Evolutionary conservation across 352 stramenopile genomes (phyloP), one percentile per base, ranked within the genome.

Genomic region (Blastocystis sp.): DNA sequence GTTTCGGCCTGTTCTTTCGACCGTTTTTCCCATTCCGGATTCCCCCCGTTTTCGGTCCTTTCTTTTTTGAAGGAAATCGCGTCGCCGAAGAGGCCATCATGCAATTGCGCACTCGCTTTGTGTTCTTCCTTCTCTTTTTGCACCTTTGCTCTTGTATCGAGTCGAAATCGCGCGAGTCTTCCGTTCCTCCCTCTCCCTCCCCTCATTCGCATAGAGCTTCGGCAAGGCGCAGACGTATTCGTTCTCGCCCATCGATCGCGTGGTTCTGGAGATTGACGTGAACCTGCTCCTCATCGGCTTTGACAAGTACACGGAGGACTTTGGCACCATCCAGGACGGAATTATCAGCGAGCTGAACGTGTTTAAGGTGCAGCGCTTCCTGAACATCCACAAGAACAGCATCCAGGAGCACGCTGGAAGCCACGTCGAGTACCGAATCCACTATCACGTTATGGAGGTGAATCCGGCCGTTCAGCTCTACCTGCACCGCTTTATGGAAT

Each of bases 231-330:
- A 61, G 6, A 28, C 21, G 38, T 43, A 17, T 38, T 24, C 74
- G 24, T 84, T 84, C 28, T 57, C 48, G 19, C 52, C 34, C 21
- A 9, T 84, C 10, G 52, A 84, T 52, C 24, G 6, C 40, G 40
- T 84, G 1, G 48, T 28, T 45, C 52, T 84, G 7, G 52, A 84
- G 21, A 57, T 84, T 1, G 74, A 68, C 21, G 74, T 84, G 40
- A 84, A 84, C 43, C 60, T 84, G 14, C 65, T 84, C n/a, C 74
- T 84, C 19, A 45, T 84, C 42, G 74, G 74, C 14, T 84, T 84
- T 28, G 74, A 84, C 48, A 54, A 69, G 9, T 69, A 34, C 38
- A 69, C 68, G 11, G 34, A 21, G 0, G 74, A 84, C 28, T 68
- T 54, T 48, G 28, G 54, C 21, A 69, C 52, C 21, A 34, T 84